These are phyloP conservation scores for Litsea cubeba DNA, from an alignment of 164 flowering plant genomes.

Conservation along the genomic window DNA sequence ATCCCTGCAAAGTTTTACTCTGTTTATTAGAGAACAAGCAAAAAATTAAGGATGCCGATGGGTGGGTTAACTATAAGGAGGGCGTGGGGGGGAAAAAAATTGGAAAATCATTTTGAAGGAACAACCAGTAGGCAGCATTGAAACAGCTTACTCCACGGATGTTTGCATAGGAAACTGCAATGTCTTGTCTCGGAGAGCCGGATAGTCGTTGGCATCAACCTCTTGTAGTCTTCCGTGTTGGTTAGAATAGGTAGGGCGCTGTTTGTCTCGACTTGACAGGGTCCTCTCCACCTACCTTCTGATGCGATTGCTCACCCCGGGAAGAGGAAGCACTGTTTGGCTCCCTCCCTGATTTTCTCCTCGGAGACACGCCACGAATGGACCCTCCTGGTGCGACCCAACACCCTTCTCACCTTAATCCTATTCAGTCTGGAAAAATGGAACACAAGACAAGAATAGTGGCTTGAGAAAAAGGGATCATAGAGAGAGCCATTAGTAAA, in stretches of 20 bases:
- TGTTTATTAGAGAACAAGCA: background rate
- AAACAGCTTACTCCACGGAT: constrained; percentile 29
- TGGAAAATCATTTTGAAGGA: background rate
- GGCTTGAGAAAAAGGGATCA: background rate
- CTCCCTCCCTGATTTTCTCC: constrained; percentile 37
- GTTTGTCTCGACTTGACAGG: constrained; percentile 29
- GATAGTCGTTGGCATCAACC: constrained; percentile 21
- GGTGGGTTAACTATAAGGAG: too few relatives aligned
- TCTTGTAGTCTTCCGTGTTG: constrained; percentile 28
- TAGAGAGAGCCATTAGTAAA: too few relatives aligned
- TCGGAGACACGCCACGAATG: constrained; percentile 28
- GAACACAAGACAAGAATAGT: background rate
- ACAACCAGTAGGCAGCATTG: too few relatives aligned
- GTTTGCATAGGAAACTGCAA: constrained; percentile 26
- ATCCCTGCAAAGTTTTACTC: constrained; percentile 18
- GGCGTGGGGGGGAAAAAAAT: too few relatives aligned
- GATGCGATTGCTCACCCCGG: constrained; percentile 27
- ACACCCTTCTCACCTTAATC: constrained; percentile 29
- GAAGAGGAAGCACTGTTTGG: constrained; percentile 17
- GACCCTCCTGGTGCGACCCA: constrained; percentile 26
- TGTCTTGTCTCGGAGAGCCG: constrained; percentile 32
- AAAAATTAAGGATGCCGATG: background rate
- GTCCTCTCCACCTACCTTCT: constrained; percentile 12
- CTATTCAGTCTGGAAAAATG: constrained; percentile 23
- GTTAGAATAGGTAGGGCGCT: constrained; percentile 28